These are phyloP conservation scores for Chamaenerion angustifolium DNA, from an alignment of 345 rosid species.

Conservation along the genomic window DNA sequence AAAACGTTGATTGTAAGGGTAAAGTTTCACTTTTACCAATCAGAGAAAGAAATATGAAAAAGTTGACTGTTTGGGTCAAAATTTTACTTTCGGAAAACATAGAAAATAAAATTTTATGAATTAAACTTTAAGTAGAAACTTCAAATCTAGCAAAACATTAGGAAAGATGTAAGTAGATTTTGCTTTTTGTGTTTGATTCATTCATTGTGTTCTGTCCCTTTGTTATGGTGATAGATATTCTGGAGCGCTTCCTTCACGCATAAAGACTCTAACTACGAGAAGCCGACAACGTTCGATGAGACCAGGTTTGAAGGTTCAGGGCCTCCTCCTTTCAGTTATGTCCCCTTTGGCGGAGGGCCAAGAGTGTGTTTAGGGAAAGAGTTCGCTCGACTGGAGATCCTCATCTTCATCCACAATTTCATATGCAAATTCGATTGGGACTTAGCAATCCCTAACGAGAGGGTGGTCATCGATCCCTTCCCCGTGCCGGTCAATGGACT, in stretches of 20 bases:
- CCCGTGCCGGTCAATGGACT: slow-evolving; percentile 15
- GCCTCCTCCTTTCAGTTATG: slow-evolving; percentile 10
- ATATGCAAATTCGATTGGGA: slow-evolving; percentile 15
- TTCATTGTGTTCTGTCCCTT: background rate
- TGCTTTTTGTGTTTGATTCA: background rate
- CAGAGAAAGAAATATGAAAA: no score
- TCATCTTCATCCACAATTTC: slow-evolving; percentile 19
- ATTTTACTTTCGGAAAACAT: no score
- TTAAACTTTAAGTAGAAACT: no score
- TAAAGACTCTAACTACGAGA: slow-evolving; percentile 11
- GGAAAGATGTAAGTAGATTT: no score
- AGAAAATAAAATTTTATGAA: no score
- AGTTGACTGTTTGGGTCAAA: no score
- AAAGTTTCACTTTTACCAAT: no score
- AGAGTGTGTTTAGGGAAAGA: slow-evolving; percentile 18
- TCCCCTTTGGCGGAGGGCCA: slow-evolving; percentile 20
- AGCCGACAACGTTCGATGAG: slow-evolving; percentile 9
- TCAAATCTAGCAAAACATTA: no score
- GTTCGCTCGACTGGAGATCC: slow-evolving; percentile 10
- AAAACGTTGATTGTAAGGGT: no score
- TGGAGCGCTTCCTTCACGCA: slow-evolving; percentile 10
- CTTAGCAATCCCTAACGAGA: slow-evolving; percentile 8
- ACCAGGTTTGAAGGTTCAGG: slow-evolving; percentile 17
- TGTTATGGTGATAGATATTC: slow-evolving; percentile 4
- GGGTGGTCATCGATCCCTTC: slow-evolving; percentile 10